phyloP scores from a whole-genome alignment of 1,139 yeast genomes.

The Blastobotrys capitulatus region DNA sequence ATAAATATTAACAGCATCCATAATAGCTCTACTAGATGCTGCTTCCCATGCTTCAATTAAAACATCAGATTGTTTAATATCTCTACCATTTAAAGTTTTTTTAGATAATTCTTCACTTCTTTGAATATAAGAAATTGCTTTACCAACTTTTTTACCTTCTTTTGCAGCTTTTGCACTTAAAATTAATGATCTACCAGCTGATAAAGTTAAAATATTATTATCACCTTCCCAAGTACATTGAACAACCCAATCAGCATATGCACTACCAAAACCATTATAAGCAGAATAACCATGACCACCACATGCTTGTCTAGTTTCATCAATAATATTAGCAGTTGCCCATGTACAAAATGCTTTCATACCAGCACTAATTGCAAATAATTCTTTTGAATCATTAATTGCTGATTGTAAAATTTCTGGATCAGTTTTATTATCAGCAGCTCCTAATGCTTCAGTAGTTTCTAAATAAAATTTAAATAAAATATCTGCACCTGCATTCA shows the following conservation, averaged over 20 bases:
- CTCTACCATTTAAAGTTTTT: constrained; percentile 25
- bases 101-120: constrained; percentile 21
- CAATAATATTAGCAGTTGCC: constrained; percentile 74
- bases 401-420: constrained; percentile 39
- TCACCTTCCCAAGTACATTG: constrained; percentile 99
- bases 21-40: constrained; percentile 34
- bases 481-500: constrained; percentile 67
- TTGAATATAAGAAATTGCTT: constrained; percentile 30
- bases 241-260: constrained; percentile 87
- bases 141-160: constrained; percentile 30
- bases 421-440: constrained; percentile 26
- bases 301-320: constrained; percentile 90
- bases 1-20: constrained; percentile 32
- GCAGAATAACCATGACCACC: constrained; percentile 96
- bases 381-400: constrained; percentile 61
- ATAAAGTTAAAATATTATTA: constrained; percentile 76
- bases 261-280: constrained; percentile 85
- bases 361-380: constrained; percentile 83
- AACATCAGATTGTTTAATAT: constrained; percentile 30
- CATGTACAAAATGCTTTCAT: constrained; percentile 87
- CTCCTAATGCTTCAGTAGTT: constrained; percentile 45
- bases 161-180: constrained; percentile 31
- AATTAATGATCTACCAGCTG: constrained; percentile 55
- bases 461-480: constrained; percentile 48
- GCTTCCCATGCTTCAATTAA: constrained; percentile 39